Base-by-base conservation (phyloP, 805 yeast genomes). In the Yarrowia divulgata region DNA sequence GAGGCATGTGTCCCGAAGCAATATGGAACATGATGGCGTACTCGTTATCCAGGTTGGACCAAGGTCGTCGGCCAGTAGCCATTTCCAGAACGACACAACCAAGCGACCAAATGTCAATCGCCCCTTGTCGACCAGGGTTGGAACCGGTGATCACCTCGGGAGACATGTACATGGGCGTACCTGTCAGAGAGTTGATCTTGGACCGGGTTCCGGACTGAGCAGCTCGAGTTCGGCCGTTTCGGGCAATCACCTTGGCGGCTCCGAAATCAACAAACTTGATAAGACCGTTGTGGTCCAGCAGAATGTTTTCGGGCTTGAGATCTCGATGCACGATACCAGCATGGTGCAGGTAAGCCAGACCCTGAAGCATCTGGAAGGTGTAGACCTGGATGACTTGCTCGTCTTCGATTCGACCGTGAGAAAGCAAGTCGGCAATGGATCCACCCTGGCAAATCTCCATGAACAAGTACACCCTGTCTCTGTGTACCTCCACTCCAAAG, bases 101-200 rank as follows among this genome's bases (percentile, higher is more conserved):
- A 50, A 94, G 81, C 0, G 99, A 92, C 99, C 99, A 95, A 42
- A 95, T 90, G 79, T 95, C 99, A 70, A 82, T 85, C 3, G 88
- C 87, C 2, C 93, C 93, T 72, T 83, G 85, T 69, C 82, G 81
- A 42, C 88, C 89, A 1, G 84, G 76, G 0, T 83, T 78, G 7
- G 85, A 82, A 1, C 98, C 98, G 1, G 95, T 91, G 70, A 95
- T 91, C 0, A 91, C 90, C 75, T 95, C 99, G 0, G 99, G 99
- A 0, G 98, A 92, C 98, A 95, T 94, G 79, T 95, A 95, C 98
- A 94, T 95, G 16, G 98, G 98, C 0, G 99, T 95, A 48, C 99
- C 99, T 1, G 97, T 88, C 82, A 90, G 84, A 37, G 85, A 81
- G 70, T 81, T 82, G 71, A 78, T 73, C 67, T 79, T 81, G 67